Base-by-base conservation (phyloP, 208 protist genomes). In the Trypanosoma cruzi region DNA sequence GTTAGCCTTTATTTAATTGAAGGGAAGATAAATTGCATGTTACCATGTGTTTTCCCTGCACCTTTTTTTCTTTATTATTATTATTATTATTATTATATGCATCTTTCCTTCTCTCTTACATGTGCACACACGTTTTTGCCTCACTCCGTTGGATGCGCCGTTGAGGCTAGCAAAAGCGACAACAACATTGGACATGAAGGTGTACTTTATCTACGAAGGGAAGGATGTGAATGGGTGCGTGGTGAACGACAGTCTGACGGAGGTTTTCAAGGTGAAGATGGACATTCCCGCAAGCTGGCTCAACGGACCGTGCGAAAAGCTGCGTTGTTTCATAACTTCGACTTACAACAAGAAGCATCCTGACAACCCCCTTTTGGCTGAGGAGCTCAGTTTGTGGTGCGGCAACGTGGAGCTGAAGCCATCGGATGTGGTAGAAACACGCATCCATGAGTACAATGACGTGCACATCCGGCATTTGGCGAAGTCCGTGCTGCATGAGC, bases 391-490 rank as follows among this genome's bases (percentile, higher is more conserved):
- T n/a, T 56, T 92, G 64, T 85, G 82, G 36, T 83, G 72, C 37
- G 80, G 86, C 10, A 82, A 80, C n/a, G 52, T 93, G 8, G 57
- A 77, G 28, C 61, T 96, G 29, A 79, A 76, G 28, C 34, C 29
- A 11, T 78, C 66, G 24, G 84, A 90, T 40, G 71, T 68, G 0
- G 75, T 96, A 1, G 54, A 61, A 1, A 64, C 69, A 31, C 70
- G 64, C 14, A 59, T 96, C 13, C 80, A 71, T 2, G 86, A 96
- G 53, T 93, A 93, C 82, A 92, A 92, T 67, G 87, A 96, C 50
- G 64, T 96, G 28, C 68, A 72, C 16, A 34, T 94, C 16, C 46
- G 88, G 0, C 90, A 93, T 64, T 84, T 80, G 28, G 50, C 57
- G 1, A 59, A 77, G 18, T 32, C 46, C 14, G 68, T 67, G 22